Percentiles rank a stretch among this genome's conserved stretches.
Conservation (phyloP, 73 alveolate species). For the Paramecium octaurelia region DNA sequence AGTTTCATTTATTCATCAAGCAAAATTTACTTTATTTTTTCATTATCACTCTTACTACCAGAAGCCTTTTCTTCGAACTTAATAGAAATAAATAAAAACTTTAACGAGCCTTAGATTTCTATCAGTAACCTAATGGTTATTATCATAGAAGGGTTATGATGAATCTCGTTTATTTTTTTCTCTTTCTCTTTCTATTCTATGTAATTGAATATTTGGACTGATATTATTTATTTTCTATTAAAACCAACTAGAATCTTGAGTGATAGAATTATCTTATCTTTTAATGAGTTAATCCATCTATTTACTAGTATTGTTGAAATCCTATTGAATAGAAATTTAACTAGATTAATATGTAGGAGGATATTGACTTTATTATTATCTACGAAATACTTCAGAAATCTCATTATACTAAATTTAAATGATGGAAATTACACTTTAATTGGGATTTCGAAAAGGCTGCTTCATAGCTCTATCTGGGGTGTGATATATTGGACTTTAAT, state of each 20-base stretch:
- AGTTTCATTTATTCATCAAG: neutral
- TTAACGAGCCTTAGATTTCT: neutral
- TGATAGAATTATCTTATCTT: neutral
- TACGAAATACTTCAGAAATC: neutral
- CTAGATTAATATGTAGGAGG: slow-evolving; percentile 15
- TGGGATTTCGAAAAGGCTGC: neutral
- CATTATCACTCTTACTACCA: neutral
- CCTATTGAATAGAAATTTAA: neutral
- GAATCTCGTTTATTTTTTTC: neutral
- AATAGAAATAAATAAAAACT: neutral
- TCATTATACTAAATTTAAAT: neutral
- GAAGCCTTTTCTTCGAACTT: neutral
- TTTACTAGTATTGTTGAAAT: neutral
- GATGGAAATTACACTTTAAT: neutral
- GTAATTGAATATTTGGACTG: neutral
- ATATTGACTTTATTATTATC: neutral
- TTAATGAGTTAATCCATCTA: neutral
- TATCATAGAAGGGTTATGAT: neutral
- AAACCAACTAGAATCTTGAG: neutral
- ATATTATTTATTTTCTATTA: neutral
- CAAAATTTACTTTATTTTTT: neutral
- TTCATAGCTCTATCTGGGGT: slow-evolving; percentile 1
- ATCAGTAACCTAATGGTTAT: neutral
- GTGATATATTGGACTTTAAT: neutral
- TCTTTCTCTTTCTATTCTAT: neutral